These are phyloP conservation scores for Acidomyces sp. DNA, from an alignment of 495 filamentous ascomycete genomes.

Conservation along the genomic window DNA sequence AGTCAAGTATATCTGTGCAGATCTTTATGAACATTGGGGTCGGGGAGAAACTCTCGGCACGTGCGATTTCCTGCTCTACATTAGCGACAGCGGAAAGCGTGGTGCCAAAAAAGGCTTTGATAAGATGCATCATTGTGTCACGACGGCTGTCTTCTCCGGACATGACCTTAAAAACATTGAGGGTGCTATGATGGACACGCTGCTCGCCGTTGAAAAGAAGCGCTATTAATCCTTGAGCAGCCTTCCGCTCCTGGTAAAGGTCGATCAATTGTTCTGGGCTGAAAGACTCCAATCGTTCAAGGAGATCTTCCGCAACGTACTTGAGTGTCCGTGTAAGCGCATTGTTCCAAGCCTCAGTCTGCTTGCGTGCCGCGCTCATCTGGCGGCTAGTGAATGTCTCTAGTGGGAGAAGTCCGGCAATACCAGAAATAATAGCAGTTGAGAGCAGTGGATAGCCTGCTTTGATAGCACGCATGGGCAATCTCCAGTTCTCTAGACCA, in stretches of 20 bases:
- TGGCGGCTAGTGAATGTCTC: constrained; percentile 52
- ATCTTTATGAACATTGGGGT: constrained; percentile 59
- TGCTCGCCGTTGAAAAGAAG: constrained; percentile 57
- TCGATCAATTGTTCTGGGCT: constrained; percentile 45
- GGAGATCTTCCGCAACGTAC: constrained; percentile 49
- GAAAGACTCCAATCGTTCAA: constrained; percentile 67
- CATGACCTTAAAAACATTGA: constrained; percentile 67
- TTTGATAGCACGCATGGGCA: constrained; percentile 54
- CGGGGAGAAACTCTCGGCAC: constrained; percentile 49
- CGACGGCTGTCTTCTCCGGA: constrained; percentile 55
- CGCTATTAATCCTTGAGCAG: constrained; percentile 53
- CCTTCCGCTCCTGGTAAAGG: constrained; percentile 49
- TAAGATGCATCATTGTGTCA: constrained; percentile 59
- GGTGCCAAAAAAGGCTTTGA: constrained; percentile 49
- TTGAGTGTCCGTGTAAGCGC: constrained; percentile 56
- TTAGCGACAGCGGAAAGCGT: constrained; percentile 48
- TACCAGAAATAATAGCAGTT: constrained; percentile 55
- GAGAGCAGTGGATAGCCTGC: constrained; percentile 52
- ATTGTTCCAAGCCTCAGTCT: constrained; percentile 57
- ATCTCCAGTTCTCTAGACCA: constrained; percentile 61
- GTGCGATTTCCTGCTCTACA: constrained; percentile 43
- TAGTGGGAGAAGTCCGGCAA: constrained; percentile 51
- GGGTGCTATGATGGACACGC: constrained; percentile 56
- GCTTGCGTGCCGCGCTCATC: constrained; percentile 35
- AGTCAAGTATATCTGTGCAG: constrained; percentile 60